A percentile compares a stretch with the other conserved stretches of the same genome.
phyloP scores from a whole-genome alignment of 108 stramenopile genomes.

The Phaeodactylum tricornutum region DNA sequence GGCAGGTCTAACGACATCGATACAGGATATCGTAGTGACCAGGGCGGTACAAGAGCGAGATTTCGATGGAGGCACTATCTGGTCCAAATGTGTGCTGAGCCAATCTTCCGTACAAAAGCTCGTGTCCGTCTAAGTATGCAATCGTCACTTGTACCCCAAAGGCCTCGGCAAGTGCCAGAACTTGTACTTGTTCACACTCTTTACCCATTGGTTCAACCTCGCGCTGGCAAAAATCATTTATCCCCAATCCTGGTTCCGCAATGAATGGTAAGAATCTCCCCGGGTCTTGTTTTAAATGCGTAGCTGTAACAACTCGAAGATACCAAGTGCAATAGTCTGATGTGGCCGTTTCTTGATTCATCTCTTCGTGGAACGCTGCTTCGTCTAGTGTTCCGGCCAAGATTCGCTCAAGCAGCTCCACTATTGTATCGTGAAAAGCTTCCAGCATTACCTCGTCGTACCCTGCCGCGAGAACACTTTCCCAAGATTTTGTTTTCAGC shows the following conservation, averaged over 20 bases:
- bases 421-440: constrained; percentile 60
- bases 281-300: constrained; percentile 59
- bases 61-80: constrained; percentile 5
- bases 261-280: constrained; percentile 61
- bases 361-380: constrained; percentile 20
- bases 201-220: constrained; percentile 81
- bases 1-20: constrained; percentile 2
- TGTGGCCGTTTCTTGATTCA: constrained; percentile 58
- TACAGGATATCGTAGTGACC: constrained; percentile 87
- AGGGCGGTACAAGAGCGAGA: constrained; percentile 72
- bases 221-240: constrained; percentile 39
- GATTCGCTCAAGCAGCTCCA: constrained; percentile 48
- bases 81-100: constrained; percentile 42
- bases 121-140: constrained; percentile 77
- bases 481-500: constrained; percentile 18
- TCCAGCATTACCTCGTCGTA: constrained; percentile 67
- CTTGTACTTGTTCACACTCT: constrained; percentile 67
- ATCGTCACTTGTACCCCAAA: constrained; percentile 55
- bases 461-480: constrained; percentile 26
- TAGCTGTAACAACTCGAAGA: constrained; percentile 62
- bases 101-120: constrained; percentile 13
- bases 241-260: constrained; percentile 10
- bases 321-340: constrained; percentile 84
- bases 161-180: constrained; percentile 69
- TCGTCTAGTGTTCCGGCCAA: constrained; percentile 5